These are phyloP conservation scores for Globisporangium splendens DNA, from an alignment of 352 stramenopile genomes.

Conservation along the genomic window DNA sequence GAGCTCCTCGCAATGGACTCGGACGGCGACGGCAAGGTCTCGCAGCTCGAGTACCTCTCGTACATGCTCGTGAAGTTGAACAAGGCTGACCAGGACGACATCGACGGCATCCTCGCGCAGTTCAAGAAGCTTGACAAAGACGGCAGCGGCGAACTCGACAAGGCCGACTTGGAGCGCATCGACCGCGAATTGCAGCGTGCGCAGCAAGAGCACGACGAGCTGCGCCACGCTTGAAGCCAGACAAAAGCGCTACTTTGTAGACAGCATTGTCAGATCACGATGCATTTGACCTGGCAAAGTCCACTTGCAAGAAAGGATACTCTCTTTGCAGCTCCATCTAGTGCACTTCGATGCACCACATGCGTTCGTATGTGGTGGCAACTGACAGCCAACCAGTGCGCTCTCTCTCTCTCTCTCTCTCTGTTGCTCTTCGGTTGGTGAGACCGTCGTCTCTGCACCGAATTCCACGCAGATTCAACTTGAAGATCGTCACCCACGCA, in stretches of 20 bases:
- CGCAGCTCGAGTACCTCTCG: constrained; percentile 57
- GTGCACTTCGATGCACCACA: no score
- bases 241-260: background rate
- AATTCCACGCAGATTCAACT: background rate
- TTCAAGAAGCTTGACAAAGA: constrained; percentile 68
- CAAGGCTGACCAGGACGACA: constrained; percentile 63
- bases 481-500: background rate
- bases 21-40: constrained; percentile 65
- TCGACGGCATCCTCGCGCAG: constrained; percentile 58
- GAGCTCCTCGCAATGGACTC: constrained; percentile 66
- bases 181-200: constrained; percentile 49
- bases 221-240: background rate
- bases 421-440: background rate
- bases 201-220: constrained; percentile 18
- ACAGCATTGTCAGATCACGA: no score
- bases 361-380: no score
- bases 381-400: no score
- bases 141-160: constrained; percentile 61
- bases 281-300: no score
- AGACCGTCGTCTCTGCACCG: background rate
- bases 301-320: no score
- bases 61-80: constrained; percentile 80
- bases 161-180: constrained; percentile 57
- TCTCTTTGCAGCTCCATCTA: no score
- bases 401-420: no score